Percentiles rank a stretch among this genome's conserved stretches.
Conservation (phyloP, 78 protist genomes). For the Dictyostelium capitatum region DNA sequence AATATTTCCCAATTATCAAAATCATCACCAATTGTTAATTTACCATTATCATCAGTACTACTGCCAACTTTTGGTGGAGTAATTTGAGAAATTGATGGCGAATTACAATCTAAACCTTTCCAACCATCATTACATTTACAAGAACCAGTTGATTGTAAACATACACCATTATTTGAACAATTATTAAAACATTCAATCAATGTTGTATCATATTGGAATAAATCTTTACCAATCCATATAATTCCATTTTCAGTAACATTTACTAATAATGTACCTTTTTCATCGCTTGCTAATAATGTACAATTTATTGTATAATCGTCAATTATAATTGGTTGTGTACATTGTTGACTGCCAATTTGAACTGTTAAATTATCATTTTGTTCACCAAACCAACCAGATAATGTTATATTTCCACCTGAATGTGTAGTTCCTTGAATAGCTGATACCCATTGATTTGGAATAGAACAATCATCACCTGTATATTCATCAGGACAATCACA, state of each 20-base stretch:
- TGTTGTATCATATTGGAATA: neutral
- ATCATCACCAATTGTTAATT: neutral
- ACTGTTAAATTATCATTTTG: neutral
- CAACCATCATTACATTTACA: conserved; percentile 17
- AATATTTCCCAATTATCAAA: neutral
- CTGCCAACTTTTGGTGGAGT: no score
- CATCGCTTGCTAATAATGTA: neutral
- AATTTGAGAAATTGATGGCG: neutral
- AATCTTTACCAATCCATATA: neutral
- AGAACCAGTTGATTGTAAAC: neutral
- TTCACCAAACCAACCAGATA: neutral
- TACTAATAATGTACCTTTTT: neutral
- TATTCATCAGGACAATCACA: neutral
- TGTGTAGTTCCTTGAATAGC: neutral
- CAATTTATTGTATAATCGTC: neutral
- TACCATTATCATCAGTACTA: neutral
- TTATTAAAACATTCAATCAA: neutral
- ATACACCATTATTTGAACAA: neutral
- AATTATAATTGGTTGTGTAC: neutral
- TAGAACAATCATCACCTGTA: neutral
- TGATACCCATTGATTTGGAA: neutral
- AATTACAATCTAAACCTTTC: conserved; percentile 10
- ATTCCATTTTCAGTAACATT: neutral
- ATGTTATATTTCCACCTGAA: neutral
- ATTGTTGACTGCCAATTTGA: neutral